These are phyloP conservation scores for Lathyrus tuberosus DNA, from an alignment of 306 rosid species.

Conservation along the genomic window DNA sequence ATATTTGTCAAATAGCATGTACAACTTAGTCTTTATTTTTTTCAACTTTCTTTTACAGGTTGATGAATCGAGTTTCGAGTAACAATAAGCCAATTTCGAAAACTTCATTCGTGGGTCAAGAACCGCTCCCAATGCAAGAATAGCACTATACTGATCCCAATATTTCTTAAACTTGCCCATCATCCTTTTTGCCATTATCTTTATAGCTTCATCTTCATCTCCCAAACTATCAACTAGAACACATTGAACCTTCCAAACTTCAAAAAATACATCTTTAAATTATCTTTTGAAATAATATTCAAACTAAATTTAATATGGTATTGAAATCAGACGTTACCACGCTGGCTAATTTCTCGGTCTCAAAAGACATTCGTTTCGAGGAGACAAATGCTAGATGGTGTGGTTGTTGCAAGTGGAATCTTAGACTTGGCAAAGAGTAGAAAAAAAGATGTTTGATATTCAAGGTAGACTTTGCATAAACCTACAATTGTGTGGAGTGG, in stretches of 20 bases:
- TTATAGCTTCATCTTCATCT: not conserved
- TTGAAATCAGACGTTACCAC: too few relatives aligned
- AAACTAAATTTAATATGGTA: too few relatives aligned
- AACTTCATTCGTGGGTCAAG: conserved; percentile 17
- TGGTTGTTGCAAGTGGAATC: too few relatives aligned
- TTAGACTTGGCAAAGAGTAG: too few relatives aligned
- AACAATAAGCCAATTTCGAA: conserved; percentile 5
- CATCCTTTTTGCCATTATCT: not conserved
- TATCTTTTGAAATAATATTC: too few relatives aligned
- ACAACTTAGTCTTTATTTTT: not conserved
- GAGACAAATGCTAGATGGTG: too few relatives aligned
- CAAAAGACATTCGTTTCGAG: too few relatives aligned
- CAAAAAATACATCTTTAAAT: too few relatives aligned
- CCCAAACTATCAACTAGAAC: not conserved
- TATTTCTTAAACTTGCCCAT: not conserved
- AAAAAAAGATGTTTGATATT: too few relatives aligned
- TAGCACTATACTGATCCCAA: not conserved
- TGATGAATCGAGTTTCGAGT: not conserved
- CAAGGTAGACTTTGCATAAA: too few relatives aligned
- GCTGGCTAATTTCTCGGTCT: too few relatives aligned
- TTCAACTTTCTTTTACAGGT: not conserved
- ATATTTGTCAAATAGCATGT: conserved; percentile 10
- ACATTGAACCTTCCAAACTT: conserved; percentile 1
- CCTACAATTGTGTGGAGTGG: too few relatives aligned
- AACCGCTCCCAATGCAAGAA: conserved; percentile 16